phyloP scores from a whole-genome alignment of 1,284 basidiomycete genomes.

The Heimioporus retisporus region DNA sequence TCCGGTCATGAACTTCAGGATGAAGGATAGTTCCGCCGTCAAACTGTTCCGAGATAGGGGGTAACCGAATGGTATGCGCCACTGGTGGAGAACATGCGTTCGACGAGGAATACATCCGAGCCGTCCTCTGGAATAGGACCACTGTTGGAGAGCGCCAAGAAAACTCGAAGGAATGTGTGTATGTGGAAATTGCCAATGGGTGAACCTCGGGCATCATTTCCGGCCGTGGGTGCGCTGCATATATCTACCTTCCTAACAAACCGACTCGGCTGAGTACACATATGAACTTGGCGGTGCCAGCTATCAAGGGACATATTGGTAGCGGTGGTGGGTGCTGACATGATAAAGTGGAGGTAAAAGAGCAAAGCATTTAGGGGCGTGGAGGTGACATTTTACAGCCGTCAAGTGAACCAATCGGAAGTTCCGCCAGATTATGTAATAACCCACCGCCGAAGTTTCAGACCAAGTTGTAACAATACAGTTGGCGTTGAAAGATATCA shows the following conservation, averaged over 20 bases:
- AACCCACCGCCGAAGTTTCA: too few relatives aligned
- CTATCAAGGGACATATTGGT: slow-evolving; percentile 11
- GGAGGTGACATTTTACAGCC: too few relatives aligned
- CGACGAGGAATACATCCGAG: slow-evolving; percentile 21
- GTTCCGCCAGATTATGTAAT: too few relatives aligned
- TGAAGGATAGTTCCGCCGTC: slow-evolving; percentile 10
- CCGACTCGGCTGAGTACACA: not conserved
- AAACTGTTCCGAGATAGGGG: slow-evolving; percentile 18
- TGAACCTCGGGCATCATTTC: not conserved
- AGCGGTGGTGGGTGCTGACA: not conserved
- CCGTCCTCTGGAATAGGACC: not conserved
- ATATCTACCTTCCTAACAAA: slow-evolving; percentile 22
- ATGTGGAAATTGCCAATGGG: not conserved
- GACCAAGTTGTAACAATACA: too few relatives aligned
- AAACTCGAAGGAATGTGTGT: slow-evolving; percentile 19
- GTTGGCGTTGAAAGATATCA: too few relatives aligned
- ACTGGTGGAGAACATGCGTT: slow-evolving; percentile 19
- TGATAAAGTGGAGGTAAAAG: too few relatives aligned
- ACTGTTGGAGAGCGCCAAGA: not conserved
- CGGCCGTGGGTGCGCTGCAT: slow-evolving; percentile 12
- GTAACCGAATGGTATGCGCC: slow-evolving; percentile 21
- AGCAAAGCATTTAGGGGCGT: too few relatives aligned
- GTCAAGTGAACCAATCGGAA: too few relatives aligned
- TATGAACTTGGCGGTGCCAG: slow-evolving; percentile 4
- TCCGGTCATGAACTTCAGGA: slow-evolving; percentile 21